Evolutionary conservation across 805 yeast genomes (phyloP).

Genomic region (Lipomyces mesembrius): DNA sequence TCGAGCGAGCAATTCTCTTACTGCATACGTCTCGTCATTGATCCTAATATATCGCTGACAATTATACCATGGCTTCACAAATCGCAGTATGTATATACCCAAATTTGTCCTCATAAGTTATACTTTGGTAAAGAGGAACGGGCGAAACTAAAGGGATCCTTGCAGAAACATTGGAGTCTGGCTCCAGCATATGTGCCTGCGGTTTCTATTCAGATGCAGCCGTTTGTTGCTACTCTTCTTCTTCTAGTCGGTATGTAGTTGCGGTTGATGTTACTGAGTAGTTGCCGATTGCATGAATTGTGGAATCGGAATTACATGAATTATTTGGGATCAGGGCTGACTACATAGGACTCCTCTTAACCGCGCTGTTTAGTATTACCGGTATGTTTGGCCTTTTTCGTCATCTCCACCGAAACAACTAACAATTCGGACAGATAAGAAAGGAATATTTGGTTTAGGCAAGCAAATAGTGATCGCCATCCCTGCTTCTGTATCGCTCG

Average conservation of each 20-base stretch:
- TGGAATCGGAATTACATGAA: not conserved
- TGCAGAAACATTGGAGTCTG: slow-evolving; percentile 27
- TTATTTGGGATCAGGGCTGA: slow-evolving; percentile 6
- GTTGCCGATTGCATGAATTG: not conserved
- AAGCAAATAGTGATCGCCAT: slow-evolving; percentile 27
- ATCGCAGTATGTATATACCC: not conserved
- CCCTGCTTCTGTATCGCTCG: slow-evolving; percentile 32
- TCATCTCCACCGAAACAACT: not conserved
- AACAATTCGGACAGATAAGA: slow-evolving; percentile 18
- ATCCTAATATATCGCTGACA: not conserved
- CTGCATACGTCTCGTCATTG: not conserved
- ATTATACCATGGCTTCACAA: not conserved
- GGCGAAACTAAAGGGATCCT: not conserved
- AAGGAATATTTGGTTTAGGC: slow-evolving; percentile 22
- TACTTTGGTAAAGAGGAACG: too few relatives aligned
- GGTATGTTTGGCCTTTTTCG: slow-evolving; percentile 12
- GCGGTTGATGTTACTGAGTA: not conserved
- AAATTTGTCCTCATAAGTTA: not conserved
- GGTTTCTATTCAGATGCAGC: slow-evolving; percentile 21
- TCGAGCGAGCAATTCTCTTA: not conserved
- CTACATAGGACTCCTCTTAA: slow-evolving; percentile 16
- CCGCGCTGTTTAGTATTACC: slow-evolving; percentile 29
- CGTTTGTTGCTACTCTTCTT: slow-evolving; percentile 20
- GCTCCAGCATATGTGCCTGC: slow-evolving; percentile 30
- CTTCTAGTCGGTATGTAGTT: slow-evolving; percentile 22